Conservation (phyloP, 2,329 filamentous ascomycete genomes). For the Aspergillus arachidicola region DNA sequence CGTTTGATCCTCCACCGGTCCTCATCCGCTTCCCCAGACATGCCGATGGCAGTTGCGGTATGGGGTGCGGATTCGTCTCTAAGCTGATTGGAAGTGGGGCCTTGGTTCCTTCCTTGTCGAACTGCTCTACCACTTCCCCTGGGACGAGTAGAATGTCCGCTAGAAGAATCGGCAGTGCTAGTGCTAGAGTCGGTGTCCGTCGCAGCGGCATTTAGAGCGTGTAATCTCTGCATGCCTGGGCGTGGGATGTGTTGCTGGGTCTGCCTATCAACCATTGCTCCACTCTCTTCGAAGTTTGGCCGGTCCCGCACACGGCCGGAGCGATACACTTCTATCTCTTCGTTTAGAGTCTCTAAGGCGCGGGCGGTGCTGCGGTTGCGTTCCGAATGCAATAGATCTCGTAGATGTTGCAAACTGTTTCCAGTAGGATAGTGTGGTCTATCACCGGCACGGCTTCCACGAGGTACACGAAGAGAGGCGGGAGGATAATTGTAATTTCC, state of each 20-base stretch:
- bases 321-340: conserved; percentile 39
- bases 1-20: conserved; percentile 62
- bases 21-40: conserved; percentile 28
- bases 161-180: conserved; percentile 18
- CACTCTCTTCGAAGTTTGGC: conserved; percentile 28
- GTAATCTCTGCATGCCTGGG: conserved; percentile 17
- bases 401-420: conserved; percentile 39
- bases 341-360: conserved; percentile 43
- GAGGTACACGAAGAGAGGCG: conserved; percentile 36
- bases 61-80: conserved; percentile 30
- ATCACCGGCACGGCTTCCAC: conserved; percentile 26
- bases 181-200: conserved; percentile 24
- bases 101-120: conserved; percentile 16
- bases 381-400: conserved; percentile 41
- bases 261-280: conserved; percentile 29
- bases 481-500: conserved; percentile 47
- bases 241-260: conserved; percentile 24
- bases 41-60: conserved; percentile 30
- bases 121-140: conserved; percentile 23
- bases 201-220: conserved; percentile 14
- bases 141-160: conserved; percentile 24
- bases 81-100: conserved; percentile 23
- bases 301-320: conserved; percentile 29
- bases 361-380: conserved; percentile 34
- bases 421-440: conserved; percentile 26